Percentiles rank a stretch among this genome's conserved stretches.
Conservation (phyloP, 768 basidiomycete species). For the Rickenella mellea region DNA sequence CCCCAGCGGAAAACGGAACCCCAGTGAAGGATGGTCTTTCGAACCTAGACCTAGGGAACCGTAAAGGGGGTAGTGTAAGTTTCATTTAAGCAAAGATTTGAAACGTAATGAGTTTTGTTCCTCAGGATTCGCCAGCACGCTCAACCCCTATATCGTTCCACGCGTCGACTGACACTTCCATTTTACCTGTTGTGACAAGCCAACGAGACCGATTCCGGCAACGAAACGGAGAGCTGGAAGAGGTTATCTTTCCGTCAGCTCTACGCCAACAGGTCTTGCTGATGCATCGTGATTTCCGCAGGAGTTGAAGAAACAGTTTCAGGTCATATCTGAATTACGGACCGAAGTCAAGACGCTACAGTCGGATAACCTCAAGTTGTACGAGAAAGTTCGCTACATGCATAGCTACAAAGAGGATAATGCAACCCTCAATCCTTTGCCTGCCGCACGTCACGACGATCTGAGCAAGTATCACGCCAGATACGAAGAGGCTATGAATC, state of each 20-base stretch:
- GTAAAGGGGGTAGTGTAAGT: neutral
- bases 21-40: constrained; percentile 1
- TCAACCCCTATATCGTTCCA: constrained; percentile 63
- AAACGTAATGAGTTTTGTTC: neutral
- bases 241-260: constrained; percentile 34
- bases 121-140: constrained; percentile 22
- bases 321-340: constrained; percentile 88
- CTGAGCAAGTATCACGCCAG: constrained; percentile 83
- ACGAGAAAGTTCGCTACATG: constrained; percentile 99
- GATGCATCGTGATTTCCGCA: constrained; percentile 26
- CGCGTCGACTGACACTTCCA: constrained; percentile 80
- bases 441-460: constrained; percentile 47
- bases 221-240: constrained; percentile 93
- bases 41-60: neutral
- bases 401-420: constrained; percentile 86
- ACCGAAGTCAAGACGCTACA: constrained; percentile 87
- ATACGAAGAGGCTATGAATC: constrained; percentile 97
- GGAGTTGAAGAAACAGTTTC: constrained; percentile 94
- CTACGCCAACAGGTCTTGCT: neutral
- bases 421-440: constrained; percentile 63
- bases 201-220: constrained; percentile 97
- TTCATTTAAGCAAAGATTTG: neutral
- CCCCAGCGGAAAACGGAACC: constrained; percentile 11
- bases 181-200: constrained; percentile 95
- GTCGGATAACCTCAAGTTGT: constrained; percentile 92